Conservation (phyloP, 306 rosid species). For the Lupinus albus region DNA sequence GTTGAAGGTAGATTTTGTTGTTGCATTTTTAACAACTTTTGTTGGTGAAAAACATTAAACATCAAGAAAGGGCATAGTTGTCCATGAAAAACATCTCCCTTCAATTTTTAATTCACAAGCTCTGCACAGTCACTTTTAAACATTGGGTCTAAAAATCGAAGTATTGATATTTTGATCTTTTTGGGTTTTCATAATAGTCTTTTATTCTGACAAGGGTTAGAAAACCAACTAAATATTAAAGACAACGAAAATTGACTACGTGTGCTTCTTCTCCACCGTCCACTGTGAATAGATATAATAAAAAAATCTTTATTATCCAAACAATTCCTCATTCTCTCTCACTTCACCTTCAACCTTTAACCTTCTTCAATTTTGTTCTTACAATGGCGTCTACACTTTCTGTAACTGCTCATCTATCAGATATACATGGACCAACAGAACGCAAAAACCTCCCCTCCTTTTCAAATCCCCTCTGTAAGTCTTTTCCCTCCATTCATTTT, state of each 20-base stretch:
- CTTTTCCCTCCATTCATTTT: conserved; percentile 21
- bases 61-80: no score
- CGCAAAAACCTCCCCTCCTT: conserved; percentile 44
- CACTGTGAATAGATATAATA: not conserved
- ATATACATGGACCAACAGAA: conserved; percentile 48
- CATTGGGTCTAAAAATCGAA: no score
- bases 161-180: no score
- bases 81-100: no score
- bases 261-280: no score
- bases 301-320: conserved; percentile 1
- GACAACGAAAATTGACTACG: no score
- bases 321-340: no score
- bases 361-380: not conserved
- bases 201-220: no score
- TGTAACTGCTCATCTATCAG: conserved; percentile 51
- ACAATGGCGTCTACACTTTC: conserved; percentile 69
- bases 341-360: not conserved
- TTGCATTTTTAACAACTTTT: not conserved
- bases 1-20: not conserved
- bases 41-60: conserved; percentile 16
- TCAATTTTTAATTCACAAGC: no score
- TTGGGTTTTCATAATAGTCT: no score
- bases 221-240: no score
- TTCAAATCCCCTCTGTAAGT: conserved; percentile 49
- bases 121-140: no score